Evolutionary conservation across 1,284 basidiomycete genomes (phyloP).

Genomic region (Cystobasidium slooffiae): DNA sequence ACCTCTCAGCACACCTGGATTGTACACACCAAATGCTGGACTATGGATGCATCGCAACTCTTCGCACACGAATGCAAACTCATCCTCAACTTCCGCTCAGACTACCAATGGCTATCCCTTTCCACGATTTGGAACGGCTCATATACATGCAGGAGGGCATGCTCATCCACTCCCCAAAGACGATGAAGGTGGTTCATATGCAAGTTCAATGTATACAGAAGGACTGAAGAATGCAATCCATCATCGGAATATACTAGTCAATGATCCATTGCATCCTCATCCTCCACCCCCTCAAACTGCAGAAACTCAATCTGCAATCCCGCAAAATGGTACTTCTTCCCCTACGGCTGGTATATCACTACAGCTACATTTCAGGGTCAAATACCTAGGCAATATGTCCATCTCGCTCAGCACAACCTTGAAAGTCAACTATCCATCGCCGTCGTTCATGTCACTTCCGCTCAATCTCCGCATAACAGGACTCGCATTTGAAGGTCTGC

Average conservation of each 20-base stretch:
- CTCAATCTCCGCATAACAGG: constrained; percentile 89
- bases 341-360: constrained; percentile 52
- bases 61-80: not conserved
- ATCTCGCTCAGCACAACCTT: constrained; percentile 85
- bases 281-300: not conserved
- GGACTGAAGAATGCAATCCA: constrained; percentile 5
- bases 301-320: not conserved
- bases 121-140: constrained; percentile 9
- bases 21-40: constrained; percentile 16
- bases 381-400: constrained; percentile 59
- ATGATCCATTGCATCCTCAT: constrained; percentile 16
- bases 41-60: constrained; percentile 23
- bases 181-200: not conserved
- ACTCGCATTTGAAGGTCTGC: constrained; percentile 80
- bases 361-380: constrained; percentile 59
- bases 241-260: constrained; percentile 19
- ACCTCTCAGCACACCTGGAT: constrained; percentile 17
- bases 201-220: constrained; percentile 9
- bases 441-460: constrained; percentile 93
- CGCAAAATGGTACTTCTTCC: constrained; percentile 49
- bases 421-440: constrained; percentile 92
- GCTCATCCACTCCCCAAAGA: not conserved
- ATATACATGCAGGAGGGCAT: constrained; percentile 8
- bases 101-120: constrained; percentile 22
- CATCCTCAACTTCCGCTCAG: not conserved